A percentile compares a stretch with the other conserved stretches of the same genome.
phyloP scores from a whole-genome alignment of 1,284 basidiomycete genomes.

The Takashimella koratensis region DNA sequence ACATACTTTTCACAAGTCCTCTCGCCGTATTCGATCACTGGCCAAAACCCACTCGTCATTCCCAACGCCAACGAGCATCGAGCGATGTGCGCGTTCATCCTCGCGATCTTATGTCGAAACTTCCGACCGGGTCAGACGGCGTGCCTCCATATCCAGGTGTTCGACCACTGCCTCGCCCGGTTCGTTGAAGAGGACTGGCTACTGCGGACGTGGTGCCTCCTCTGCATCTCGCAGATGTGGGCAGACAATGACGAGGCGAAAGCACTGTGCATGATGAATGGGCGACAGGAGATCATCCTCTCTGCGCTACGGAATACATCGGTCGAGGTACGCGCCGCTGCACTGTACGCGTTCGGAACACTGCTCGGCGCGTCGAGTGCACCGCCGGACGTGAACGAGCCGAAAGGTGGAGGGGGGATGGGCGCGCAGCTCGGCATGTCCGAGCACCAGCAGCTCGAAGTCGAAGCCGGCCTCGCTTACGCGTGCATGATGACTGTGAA shows the following conservation, averaged over 20 bases:
- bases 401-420: conserved; percentile 76
- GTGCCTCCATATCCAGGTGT: conserved; percentile 78
- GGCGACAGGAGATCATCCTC: conserved; percentile 76
- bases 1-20: conserved; percentile 83
- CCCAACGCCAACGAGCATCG: conserved; percentile 95
- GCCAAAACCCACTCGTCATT: conserved; percentile 54
- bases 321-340: conserved; percentile 87
- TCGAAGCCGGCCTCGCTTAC: conserved; percentile 57
- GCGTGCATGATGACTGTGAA: conserved; percentile 64
- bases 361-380: conserved; percentile 83
- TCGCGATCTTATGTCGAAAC: conserved; percentile 87
- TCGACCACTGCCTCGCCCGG: conserved; percentile 82
- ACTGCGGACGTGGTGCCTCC: conserved; percentile 86
- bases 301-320: conserved; percentile 79
- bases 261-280: conserved; percentile 73
- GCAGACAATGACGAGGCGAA: conserved; percentile 86
- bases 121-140: conserved; percentile 81
- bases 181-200: conserved; percentile 84
- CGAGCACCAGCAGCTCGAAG: conserved; percentile 64
- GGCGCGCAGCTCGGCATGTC: conserved; percentile 73
- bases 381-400: conserved; percentile 58
- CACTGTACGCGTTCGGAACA: conserved; percentile 86
- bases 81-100: conserved; percentile 98
- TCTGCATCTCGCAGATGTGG: conserved; percentile 96
- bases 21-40: conserved; percentile 49